These are phyloP conservation scores for Xylaria intraflava DNA, from an alignment of 495 filamentous ascomycete species.

Conservation along the genomic window DNA sequence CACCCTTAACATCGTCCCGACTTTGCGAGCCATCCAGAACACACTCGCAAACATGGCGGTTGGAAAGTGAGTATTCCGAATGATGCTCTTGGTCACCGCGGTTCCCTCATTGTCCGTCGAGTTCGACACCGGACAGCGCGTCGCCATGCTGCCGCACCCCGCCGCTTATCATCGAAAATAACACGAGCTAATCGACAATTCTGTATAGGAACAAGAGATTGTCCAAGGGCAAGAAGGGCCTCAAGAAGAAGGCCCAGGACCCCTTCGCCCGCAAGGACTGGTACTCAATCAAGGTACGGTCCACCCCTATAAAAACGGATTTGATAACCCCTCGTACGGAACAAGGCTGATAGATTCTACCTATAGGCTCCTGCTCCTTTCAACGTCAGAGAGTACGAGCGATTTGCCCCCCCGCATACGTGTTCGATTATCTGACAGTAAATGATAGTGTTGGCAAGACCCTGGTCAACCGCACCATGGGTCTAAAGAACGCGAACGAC, in stretches of 20 bases:
- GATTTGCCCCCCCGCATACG: not conserved
- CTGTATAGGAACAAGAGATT: conserved; percentile 94
- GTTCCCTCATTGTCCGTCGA: conserved; percentile 11
- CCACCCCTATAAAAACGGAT: conserved; percentile 1
- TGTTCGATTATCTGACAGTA: conserved; percentile 25
- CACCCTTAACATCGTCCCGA: conserved; percentile 23
- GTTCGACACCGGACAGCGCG: conserved; percentile 14
- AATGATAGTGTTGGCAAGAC: conserved; percentile 87
- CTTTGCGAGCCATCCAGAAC: conserved; percentile 26
- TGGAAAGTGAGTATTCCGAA: conserved; percentile 65
- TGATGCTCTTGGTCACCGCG: conserved; percentile 10
- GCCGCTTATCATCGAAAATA: conserved; percentile 16
- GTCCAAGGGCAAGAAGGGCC: conserved; percentile 99
- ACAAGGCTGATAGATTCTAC: conserved; percentile 5
- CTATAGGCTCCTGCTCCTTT: conserved; percentile 87
- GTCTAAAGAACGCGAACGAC: conserved; percentile 99
- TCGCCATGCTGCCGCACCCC: conserved; percentile 11
- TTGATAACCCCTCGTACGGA: not conserved
- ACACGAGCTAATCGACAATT: conserved; percentile 44
- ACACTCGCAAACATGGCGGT: conserved; percentile 79
- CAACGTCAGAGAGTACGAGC: conserved; percentile 86
- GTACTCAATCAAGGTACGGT: conserved; percentile 87
- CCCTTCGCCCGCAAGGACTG: conserved; percentile 98
- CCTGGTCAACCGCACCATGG: conserved; percentile 96
- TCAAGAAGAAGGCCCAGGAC: conserved; percentile 98